These are phyloP conservation scores for Hymenoscyphus fructigenus DNA, from an alignment of 2,329 filamentous ascomycete species.

Conservation along the genomic window DNA sequence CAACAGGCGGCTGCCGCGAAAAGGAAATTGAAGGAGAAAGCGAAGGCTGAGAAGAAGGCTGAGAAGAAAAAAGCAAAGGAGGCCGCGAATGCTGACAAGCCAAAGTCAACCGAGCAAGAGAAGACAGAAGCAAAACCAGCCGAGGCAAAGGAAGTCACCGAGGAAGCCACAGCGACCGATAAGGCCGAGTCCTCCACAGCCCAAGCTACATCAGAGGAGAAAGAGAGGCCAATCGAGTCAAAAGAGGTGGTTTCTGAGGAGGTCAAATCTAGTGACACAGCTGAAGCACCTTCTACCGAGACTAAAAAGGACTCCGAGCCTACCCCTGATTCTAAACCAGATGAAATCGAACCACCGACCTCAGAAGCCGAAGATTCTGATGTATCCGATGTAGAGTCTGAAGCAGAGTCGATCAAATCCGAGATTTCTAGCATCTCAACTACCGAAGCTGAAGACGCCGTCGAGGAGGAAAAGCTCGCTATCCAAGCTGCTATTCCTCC, in stretches of 20 bases:
- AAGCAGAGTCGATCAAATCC: constrained; percentile 19
- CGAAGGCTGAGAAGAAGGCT: constrained; percentile 6
- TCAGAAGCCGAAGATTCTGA: constrained; percentile 15
- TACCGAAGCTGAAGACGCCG: constrained; percentile 21
- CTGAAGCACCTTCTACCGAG: background rate
- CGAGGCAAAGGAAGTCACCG: background rate
- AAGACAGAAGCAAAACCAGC: background rate
- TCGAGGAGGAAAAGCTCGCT: constrained; percentile 22
- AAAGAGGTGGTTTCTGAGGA: background rate
- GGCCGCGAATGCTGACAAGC: background rate
- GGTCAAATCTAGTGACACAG: background rate
- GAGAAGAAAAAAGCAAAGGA: background rate
- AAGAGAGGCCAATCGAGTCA: background rate
- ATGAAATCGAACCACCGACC: background rate
- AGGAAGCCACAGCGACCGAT: too few species aligned
- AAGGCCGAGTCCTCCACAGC: too few species aligned
- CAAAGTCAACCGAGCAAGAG: background rate
- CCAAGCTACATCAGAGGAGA: too few species aligned
- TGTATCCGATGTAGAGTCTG: constrained; percentile 25
- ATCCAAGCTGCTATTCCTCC: constrained; percentile 29
- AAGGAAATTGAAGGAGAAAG: constrained; percentile 15
- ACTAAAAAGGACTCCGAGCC: background rate
- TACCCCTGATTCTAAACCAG: background rate
- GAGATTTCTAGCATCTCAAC: constrained; percentile 24
- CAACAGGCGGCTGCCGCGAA: constrained; percentile 15